phyloP scores from a whole-genome alignment of 2,329 filamentous ascomycete genomes.

The Fusarium annulatum region DNA sequence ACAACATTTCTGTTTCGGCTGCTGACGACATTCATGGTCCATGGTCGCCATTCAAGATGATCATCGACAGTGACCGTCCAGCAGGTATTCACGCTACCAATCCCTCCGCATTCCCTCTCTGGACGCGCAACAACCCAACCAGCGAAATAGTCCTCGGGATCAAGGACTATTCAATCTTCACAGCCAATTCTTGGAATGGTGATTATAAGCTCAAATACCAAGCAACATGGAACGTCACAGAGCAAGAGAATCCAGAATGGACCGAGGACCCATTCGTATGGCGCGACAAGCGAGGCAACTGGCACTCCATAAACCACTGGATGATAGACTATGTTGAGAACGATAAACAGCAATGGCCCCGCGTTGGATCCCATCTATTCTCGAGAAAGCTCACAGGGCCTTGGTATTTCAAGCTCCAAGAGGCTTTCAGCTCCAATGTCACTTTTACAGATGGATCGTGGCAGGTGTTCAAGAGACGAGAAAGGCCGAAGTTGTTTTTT shows the following conservation, averaged over 20 bases:
- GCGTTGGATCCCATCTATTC: conserved; percentile 47
- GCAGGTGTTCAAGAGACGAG: conserved; percentile 55
- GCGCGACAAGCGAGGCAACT: conserved; percentile 49
- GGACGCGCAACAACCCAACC: conserved; percentile 5
- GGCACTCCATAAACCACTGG: conserved; percentile 48
- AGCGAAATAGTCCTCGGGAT: conserved; percentile 16
- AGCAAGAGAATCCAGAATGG: conserved; percentile 25
- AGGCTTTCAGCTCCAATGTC: conserved; percentile 46
- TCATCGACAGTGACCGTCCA: conserved; percentile 24
- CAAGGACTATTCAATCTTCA: conserved; percentile 28
- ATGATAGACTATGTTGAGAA: conserved; percentile 44
- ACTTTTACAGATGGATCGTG: conserved; percentile 53
- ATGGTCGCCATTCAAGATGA: conserved; percentile 22
- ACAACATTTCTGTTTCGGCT: conserved; percentile 43
- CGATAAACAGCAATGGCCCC: conserved; percentile 43
- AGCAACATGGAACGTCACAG: conserved; percentile 27
- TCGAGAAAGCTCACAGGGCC: conserved; percentile 43
- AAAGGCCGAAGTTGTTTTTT: conserved; percentile 61
- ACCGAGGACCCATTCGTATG: conserved; percentile 50
- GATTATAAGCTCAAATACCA: conserved; percentile 19
- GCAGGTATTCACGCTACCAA: conserved; percentile 49
- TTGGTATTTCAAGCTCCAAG: conserved; percentile 45
- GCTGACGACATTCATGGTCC: conserved; percentile 32
- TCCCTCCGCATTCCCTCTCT: conserved; percentile 54
- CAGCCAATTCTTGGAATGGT: background rate